Percentiles rank a stretch among this genome's conserved stretches.
Evolutionary conservation across 73 alveolate species (phyloP).

Genomic region (Symbiodinium pilosum): DNA sequence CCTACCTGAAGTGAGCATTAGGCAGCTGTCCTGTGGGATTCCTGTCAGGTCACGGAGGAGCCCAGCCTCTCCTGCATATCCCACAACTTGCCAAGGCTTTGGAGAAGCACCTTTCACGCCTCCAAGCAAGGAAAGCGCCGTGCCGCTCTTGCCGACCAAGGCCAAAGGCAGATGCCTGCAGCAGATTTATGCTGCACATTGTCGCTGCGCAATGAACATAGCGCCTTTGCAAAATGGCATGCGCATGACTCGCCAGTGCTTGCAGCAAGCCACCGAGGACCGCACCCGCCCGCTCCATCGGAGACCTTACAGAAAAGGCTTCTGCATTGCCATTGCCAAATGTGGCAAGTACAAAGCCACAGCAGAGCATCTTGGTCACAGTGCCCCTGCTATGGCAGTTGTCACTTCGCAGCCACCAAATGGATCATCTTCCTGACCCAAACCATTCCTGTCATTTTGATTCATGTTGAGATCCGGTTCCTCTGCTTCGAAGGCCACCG

Average conservation of each 20-base stretch:
- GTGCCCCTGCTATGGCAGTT: constrained; percentile 39
- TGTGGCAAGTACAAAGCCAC: too few relatives aligned
- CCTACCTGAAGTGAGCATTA: not conserved
- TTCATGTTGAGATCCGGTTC: not conserved
- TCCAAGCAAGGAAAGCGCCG: constrained; percentile 59
- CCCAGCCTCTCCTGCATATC: constrained; percentile 47
- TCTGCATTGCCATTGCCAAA: not conserved
- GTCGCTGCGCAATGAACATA: not conserved
- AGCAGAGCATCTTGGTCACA: not conserved
- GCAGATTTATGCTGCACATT: too few relatives aligned
- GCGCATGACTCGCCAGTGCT: not conserved
- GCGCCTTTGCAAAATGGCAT: not conserved
- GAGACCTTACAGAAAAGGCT: constrained; percentile 18
- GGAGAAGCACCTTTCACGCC: not conserved
- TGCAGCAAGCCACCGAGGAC: not conserved
- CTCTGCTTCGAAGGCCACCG: constrained; percentile 65
- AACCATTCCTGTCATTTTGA: too few relatives aligned
- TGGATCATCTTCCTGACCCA: constrained; percentile 41
- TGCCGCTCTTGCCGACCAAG: constrained; percentile 89
- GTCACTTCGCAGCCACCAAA: constrained; percentile 67
- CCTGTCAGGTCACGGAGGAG: constrained; percentile 77
- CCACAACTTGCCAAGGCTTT: not conserved
- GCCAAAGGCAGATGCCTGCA: constrained; percentile 86
- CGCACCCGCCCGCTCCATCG: constrained; percentile 75
- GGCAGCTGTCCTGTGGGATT: not conserved